Conservation (phyloP, 768 basidiomycete genomes). For the Tremella fuciformis region DNA sequence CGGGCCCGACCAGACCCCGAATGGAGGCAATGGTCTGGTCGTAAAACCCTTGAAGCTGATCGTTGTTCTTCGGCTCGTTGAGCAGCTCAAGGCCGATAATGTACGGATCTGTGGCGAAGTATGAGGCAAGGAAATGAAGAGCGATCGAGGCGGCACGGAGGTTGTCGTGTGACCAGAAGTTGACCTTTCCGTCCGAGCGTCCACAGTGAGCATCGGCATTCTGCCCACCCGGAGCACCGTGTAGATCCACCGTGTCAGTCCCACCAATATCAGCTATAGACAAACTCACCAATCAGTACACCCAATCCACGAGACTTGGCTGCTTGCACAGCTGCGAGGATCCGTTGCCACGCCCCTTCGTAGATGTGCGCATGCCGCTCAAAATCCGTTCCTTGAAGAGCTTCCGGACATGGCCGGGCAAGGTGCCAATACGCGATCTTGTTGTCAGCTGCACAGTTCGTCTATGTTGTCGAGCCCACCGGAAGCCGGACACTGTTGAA, state of each 20-base stretch:
- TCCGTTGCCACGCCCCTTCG: conserved; percentile 65
- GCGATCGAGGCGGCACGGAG: conserved; percentile 46
- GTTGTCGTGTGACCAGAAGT: conserved; percentile 49
- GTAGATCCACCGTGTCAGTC: conserved; percentile 57
- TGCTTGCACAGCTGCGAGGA: conserved; percentile 60
- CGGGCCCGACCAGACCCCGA: conserved; percentile 56
- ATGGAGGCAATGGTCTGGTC: conserved; percentile 59
- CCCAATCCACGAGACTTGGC: conserved; percentile 70
- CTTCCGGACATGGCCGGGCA: conserved; percentile 68
- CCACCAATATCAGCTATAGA: too few relatives aligned
- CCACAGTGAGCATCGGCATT: conserved; percentile 32
- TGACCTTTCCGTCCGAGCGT: conserved; percentile 56
- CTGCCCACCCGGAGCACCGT: conserved; percentile 70
- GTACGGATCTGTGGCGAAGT: conserved; percentile 55
- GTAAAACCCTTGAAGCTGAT: conserved; percentile 65
- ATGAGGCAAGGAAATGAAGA: conserved; percentile 48
- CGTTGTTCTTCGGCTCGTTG: conserved; percentile 61
- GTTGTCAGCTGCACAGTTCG: neutral
- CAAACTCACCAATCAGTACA: conserved; percentile 62
- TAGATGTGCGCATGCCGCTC: conserved; percentile 57
- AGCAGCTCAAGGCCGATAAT: conserved; percentile 61
- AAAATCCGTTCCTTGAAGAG: conserved; percentile 67
- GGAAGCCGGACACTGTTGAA: conserved; percentile 65
- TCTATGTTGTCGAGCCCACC: conserved; percentile 51
- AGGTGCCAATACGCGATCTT: conserved; percentile 78